These are phyloP conservation scores for Hypomontagnella monticulosa DNA, from an alignment of 495 filamentous ascomycete species.

Conservation along the genomic window DNA sequence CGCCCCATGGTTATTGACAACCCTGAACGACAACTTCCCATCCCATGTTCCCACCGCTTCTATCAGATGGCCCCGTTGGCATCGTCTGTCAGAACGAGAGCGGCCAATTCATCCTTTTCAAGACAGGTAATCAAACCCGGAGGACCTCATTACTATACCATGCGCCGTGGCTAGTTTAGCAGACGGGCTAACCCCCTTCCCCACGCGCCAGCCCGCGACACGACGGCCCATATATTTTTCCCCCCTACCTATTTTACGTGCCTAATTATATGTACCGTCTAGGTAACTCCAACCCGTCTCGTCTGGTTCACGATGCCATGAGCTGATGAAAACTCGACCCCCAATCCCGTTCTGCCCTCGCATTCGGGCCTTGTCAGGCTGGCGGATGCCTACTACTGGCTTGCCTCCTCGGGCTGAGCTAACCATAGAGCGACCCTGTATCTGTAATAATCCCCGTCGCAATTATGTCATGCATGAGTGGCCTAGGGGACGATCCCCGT, in stretches of 20 bases:
- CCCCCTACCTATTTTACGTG: slow-evolving; percentile 32
- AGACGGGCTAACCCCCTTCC: slow-evolving; percentile 38
- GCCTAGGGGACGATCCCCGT: slow-evolving; percentile 38
- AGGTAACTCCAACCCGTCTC: slow-evolving; percentile 23
- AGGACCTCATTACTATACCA: slow-evolving; percentile 38
- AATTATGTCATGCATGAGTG: slow-evolving; percentile 46
- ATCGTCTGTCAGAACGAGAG: slow-evolving; percentile 31
- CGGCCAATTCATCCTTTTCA: slow-evolving; percentile 33
- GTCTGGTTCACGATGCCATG: slow-evolving; percentile 26
- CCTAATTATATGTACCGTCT: slow-evolving; percentile 30
- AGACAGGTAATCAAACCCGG: slow-evolving; percentile 41
- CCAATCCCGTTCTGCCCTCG: slow-evolving; percentile 23
- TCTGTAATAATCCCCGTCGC: slow-evolving; percentile 39
- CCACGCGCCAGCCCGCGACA: slow-evolving; percentile 37
- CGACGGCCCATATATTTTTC: slow-evolving; percentile 33
- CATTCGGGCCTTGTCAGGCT: slow-evolving; percentile 39
- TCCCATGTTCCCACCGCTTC: slow-evolving; percentile 22
- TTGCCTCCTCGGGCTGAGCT: slow-evolving; percentile 20
- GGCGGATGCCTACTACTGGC: slow-evolving; percentile 30
- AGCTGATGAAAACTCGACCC: slow-evolving; percentile 34
- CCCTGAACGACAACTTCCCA: slow-evolving; percentile 8
- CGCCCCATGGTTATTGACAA: slow-evolving; percentile 13
- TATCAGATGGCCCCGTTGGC: slow-evolving; percentile 25
- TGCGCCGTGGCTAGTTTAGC: slow-evolving; percentile 36
- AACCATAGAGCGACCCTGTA: slow-evolving; percentile 32